These are phyloP conservation scores for Candida corydali DNA, from an alignment of 805 yeast species.

Conservation along the genomic window DNA sequence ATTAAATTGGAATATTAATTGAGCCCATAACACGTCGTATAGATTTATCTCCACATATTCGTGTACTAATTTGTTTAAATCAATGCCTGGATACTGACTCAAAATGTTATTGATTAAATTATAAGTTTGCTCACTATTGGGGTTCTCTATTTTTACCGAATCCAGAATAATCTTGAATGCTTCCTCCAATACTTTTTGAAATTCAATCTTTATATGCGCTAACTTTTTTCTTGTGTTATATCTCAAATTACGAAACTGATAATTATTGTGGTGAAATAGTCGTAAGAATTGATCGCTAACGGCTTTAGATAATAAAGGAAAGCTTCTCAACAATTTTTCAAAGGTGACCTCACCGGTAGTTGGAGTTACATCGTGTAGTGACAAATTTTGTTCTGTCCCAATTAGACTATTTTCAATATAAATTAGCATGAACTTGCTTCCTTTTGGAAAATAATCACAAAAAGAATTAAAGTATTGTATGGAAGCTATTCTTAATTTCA, in stretches of 20 bases:
- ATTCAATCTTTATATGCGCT: constrained; percentile 23
- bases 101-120: constrained; percentile 27
- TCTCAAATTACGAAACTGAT: constrained; percentile 26
- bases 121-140: constrained; percentile 33
- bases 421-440: constrained; percentile 52
- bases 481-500: constrained; percentile 39
- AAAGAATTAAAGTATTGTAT: constrained; percentile 51
- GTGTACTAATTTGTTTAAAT: constrained; percentile 53
- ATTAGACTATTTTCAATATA: constrained; percentile 53
- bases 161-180: constrained; percentile 35
- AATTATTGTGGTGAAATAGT: constrained; percentile 40
- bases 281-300: constrained; percentile 35
- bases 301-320: constrained; percentile 36
- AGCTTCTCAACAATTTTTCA: constrained; percentile 33
- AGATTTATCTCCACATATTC: constrained; percentile 69
- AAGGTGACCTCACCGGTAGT: constrained; percentile 17
- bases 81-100: constrained; percentile 33
- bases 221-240: constrained; percentile 25
- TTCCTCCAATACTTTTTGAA: constrained; percentile 28
- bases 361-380: neutral
- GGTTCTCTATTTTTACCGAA: constrained; percentile 29
- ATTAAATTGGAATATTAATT: constrained; percentile 31
- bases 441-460: constrained; percentile 56
- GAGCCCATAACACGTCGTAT: constrained; percentile 64
- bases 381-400: constrained; percentile 28